These are phyloP conservation scores for Exserohilum turcica DNA, from an alignment of 2,329 filamentous ascomycete genomes.

Conservation along the genomic window DNA sequence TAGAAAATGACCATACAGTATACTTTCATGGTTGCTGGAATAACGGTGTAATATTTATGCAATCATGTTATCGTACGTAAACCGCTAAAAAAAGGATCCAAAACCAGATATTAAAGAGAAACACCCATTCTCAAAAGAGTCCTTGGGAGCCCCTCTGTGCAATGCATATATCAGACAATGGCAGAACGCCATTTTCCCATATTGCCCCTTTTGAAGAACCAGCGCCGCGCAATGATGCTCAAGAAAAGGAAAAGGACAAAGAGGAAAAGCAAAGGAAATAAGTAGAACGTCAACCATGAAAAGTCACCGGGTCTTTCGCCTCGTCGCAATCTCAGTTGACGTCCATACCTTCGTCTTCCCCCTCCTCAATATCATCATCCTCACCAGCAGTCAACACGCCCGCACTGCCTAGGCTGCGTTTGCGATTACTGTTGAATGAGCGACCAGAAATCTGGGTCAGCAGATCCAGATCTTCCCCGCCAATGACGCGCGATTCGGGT, in stretches of 20 bases:
- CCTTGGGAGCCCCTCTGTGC: constrained; percentile 11
- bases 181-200: not conserved
- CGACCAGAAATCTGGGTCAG: constrained; percentile 57
- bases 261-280: not conserved
- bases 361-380: constrained; percentile 51
- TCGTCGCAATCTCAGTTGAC: constrained; percentile 34
- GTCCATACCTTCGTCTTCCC: constrained; percentile 52
- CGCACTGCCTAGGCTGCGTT: constrained; percentile 49
- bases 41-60: constrained; percentile 8
- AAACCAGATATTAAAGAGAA: not conserved
- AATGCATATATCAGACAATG: constrained; percentile 11
- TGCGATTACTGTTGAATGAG: constrained; percentile 48
- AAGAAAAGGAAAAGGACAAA: constrained; percentile 1
- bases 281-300: not conserved
- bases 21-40: not conserved
- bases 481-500: constrained; percentile 86
- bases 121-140: not conserved
- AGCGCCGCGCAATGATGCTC: constrained; percentile 27
- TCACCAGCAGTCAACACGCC: constrained; percentile 48
- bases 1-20: not conserved
- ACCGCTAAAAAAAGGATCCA: not conserved
- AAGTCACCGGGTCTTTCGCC: not conserved
- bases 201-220: not conserved
- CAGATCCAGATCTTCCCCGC: constrained; percentile 78
- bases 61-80: constrained; percentile 8